Base-by-base conservation (phyloP, 164 flowering plant genomes). In the Aristolochia fimbriata region DNA sequence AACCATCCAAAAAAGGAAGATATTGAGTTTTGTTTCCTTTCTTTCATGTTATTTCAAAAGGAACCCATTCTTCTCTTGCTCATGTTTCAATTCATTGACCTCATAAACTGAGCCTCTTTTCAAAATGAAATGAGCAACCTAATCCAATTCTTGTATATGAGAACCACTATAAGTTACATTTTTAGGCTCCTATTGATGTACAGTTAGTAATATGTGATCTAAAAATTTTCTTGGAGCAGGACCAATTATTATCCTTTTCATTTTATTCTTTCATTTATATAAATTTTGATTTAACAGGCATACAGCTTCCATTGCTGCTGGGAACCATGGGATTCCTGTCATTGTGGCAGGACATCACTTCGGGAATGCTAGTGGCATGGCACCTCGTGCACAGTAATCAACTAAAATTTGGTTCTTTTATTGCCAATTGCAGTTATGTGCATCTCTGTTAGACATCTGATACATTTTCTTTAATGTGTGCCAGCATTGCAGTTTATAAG, bases 281-380 rank as follows among this genome's bases (percentile, higher is more conserved):
- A 51, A 51, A 21, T 22, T 12, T 23, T 52, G 47, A 51, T 58
- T 15, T 66, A 60, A 43, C 87, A 92, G 96, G 87, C 96, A 91
- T 68, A 88, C 99, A 7, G 85, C 95, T 58, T 85, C 97, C 47
- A 79, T 80, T 74, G 97, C 99, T 30, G 88, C 92, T 24, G 99
- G 97, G 59, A 93, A 93, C 73, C 88, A 93, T 78, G 97, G 91
- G 57, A 74, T 93, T 75, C 85, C 92, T 30, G 97, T 90, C 48
- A 70, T 80, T 33, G 97, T 93, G 66, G 75, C 96, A 46, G 97
- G 88, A 25, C 92, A 88, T 76, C 53, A 66, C 73, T 93, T 90
- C 76, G 99, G 99, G 56, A 90, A 86, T 81, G 97, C 97, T 8
- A 90, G 96, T 75, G 97, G 99, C 68, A 93, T 93, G 96, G 96